Conservation (phyloP, 306 rosid genomes). For the Trichosanthes cucumerina region DNA sequence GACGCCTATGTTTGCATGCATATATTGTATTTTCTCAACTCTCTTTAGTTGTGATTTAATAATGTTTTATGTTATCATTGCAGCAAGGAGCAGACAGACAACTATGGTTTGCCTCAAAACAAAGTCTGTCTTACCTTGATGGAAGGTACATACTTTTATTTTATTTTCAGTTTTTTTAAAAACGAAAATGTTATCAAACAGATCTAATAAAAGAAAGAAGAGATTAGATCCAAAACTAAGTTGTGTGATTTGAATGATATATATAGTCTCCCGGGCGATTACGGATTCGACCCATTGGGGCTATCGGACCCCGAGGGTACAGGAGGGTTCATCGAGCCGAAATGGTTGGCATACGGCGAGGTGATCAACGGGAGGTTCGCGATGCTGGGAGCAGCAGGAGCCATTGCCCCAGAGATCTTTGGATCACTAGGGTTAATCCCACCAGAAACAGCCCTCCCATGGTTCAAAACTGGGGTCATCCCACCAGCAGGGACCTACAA, state of each 20-base stretch:
- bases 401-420: slow-evolving; percentile 77
- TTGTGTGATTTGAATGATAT: neutral
- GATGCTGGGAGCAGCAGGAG: slow-evolving; percentile 77
- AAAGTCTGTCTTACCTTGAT: slow-evolving; percentile 90
- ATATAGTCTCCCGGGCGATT: slow-evolving; percentile 94
- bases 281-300: slow-evolving; percentile 84
- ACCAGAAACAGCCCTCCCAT: slow-evolving; percentile 81
- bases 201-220: neutral
- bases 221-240: neutral
- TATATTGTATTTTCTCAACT: no score
- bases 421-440: slow-evolving; percentile 76
- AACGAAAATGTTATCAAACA: neutral
- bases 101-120: slow-evolving; percentile 97
- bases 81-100: slow-evolving; percentile 87
- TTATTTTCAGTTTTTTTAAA: neutral
- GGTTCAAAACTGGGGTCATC: slow-evolving; percentile 88
- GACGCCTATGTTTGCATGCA: no score
- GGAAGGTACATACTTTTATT: slow-evolving; percentile 86
- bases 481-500: slow-evolving; percentile 87
- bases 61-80: slow-evolving; percentile 2
- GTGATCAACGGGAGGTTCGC: slow-evolving; percentile 78
- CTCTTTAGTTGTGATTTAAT: neutral
- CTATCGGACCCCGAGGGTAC: slow-evolving; percentile 97
- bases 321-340: slow-evolving; percentile 94
- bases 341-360: slow-evolving; percentile 92